Evolutionary conservation across 1,284 basidiomycete genomes (phyloP), one percentile per base, ranked within the genome.

Genomic region (Papiliotrema nemorosa): DNA sequence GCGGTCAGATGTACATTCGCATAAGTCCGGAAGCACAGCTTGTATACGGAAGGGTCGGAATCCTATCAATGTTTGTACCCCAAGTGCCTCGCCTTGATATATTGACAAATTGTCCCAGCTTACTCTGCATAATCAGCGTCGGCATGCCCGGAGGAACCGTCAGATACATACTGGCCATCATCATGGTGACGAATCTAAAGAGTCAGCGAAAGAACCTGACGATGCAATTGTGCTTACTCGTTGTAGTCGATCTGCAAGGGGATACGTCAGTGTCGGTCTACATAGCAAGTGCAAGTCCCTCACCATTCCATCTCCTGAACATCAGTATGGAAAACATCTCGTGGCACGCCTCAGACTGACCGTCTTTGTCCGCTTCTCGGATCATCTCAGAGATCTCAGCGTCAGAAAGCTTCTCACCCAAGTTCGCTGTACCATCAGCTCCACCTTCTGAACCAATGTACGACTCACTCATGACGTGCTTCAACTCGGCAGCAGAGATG

Each of bases 311-410:
- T 70, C 67, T 39, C 66, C 64, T 73, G 47, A 36, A 46, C 26
- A 13, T 42, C 9, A 49, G 29, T 22, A 22, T 24, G 14, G 16
- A 29, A 18, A 33, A 13, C 3, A 39, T 36, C 34, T 29, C 20
- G 21, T 12, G 22, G 21, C 35, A 24, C 21, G 21, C 36, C 49
- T 38, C 20, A 25, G 31, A 59, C 60, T 55, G 60, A 62, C 75
- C 93, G 70, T 97, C 92, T 47, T 90, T 83, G 75, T 98, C 94
- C 49, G 94, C 94, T 77, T 97, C 94, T 52, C 91, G 84, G 74
- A 98, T 97, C 94, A 98, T 97, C 78, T 96, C 91, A 63, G 93
- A 88, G 55, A 97, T 90, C 78, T 97, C 94, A 33, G 78, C 82
- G 66, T 97, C 91, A 16, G 90, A 84, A 51, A 97, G 79, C 76